Conservation (phyloP, 306 rosid genomes). For the Comarum palustre region DNA sequence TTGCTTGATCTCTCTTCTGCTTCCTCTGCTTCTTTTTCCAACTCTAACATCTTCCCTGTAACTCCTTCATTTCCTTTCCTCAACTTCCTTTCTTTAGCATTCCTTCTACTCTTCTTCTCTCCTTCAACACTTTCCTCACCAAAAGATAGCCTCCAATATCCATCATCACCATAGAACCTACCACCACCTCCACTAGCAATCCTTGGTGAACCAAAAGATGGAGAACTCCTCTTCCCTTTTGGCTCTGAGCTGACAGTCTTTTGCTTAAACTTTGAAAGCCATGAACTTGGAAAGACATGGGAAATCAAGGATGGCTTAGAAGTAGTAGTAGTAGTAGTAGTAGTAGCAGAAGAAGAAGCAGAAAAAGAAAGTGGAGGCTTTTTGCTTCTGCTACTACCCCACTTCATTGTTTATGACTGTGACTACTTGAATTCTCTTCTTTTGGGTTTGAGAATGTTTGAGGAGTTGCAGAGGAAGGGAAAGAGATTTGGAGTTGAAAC, state of each 20-base stretch:
- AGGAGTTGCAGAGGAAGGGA: constrained; percentile 16
- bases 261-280: constrained; percentile 75
- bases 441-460: not conserved
- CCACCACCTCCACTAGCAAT: constrained; percentile 27
- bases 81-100: constrained; percentile 31
- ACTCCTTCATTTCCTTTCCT: constrained; percentile 25
- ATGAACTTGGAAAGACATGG: constrained; percentile 55
- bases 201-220: constrained; percentile 30
- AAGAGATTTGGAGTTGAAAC: not conserved
- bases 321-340: constrained; percentile 43
- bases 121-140: constrained; percentile 41
- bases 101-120: constrained; percentile 39
- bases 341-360: constrained; percentile 6
- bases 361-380: constrained; percentile 30
- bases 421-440: constrained; percentile 13
- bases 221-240: constrained; percentile 36
- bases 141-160: constrained; percentile 81
- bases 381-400: constrained; percentile 59
- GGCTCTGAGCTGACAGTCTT: constrained; percentile 44
- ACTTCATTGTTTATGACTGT: constrained; percentile 37
- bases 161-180: constrained; percentile 45
- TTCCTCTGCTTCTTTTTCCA: constrained; percentile 29
- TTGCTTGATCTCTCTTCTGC: constrained; percentile 35
- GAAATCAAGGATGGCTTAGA: constrained; percentile 58
- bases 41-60: constrained; percentile 33